Evolutionary conservation across 2,329 filamentous ascomycete genomes (phyloP).

Genomic region (Monosporascus ibericus): DNA sequence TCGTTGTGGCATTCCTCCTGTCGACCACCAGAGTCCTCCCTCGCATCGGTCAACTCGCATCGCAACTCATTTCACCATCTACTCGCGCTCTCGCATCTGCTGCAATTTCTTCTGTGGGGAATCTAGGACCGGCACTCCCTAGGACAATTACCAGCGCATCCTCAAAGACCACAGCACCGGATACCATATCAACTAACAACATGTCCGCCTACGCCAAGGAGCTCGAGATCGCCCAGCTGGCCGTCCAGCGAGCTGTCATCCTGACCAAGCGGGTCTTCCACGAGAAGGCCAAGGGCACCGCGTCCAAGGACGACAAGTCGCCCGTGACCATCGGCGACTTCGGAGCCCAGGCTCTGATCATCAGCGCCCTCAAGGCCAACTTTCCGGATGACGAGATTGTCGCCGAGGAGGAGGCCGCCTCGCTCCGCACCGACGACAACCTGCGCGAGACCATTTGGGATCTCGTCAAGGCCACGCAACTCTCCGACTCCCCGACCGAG

Average conservation of each 20-base stretch:
- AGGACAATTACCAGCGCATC: not conserved
- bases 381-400: constrained; percentile 91
- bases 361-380: constrained; percentile 78
- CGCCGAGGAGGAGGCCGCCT: constrained; percentile 86
- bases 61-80: constrained; percentile 13
- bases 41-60: constrained; percentile 22
- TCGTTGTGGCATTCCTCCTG: constrained; percentile 22
- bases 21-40: constrained; percentile 18
- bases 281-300: constrained; percentile 88
- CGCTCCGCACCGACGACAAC: constrained; percentile 64
- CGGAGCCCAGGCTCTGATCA: constrained; percentile 94
- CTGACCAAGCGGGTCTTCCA: constrained; percentile 74
- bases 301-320: constrained; percentile 91
- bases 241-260: constrained; percentile 67
- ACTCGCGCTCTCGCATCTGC: not conserved
- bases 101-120: not conserved
- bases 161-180: not conserved
- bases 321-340: constrained; percentile 98
- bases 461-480: constrained; percentile 65
- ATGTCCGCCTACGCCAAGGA: constrained; percentile 57
- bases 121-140: no score
- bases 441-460: constrained; percentile 78
- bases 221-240: constrained; percentile 65
- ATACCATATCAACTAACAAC: constrained; percentile 7
- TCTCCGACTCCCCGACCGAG: constrained; percentile 61